Percentiles rank a stretch among this genome's conserved stretches.
These are phyloP conservation scores for Torulaspora gathmanii DNA, from an alignment of 805 yeast genomes.

Conservation along the genomic window DNA sequence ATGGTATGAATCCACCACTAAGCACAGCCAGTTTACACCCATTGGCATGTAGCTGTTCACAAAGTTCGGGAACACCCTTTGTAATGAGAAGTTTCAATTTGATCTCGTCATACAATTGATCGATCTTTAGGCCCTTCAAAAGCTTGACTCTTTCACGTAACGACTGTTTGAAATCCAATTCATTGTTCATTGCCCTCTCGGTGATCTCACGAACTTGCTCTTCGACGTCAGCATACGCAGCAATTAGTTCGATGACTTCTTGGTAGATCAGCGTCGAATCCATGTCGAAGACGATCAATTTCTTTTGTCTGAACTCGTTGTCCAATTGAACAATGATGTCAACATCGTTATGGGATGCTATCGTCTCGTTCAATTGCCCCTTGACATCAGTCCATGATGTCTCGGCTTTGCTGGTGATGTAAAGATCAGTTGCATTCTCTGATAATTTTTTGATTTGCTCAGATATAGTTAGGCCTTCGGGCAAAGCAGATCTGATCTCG, in stretches of 20 bases:
- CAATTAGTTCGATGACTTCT: conserved; percentile 94
- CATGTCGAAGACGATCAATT: conserved; percentile 89
- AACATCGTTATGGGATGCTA: conserved; percentile 13
- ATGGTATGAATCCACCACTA: conserved; percentile 90
- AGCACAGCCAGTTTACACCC: conserved; percentile 80
- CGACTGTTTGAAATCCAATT: conserved; percentile 83
- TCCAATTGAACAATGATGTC: conserved; percentile 25
- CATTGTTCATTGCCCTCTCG: conserved; percentile 94
- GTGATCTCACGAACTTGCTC: conserved; percentile 83
- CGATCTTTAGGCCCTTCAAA: conserved; percentile 75
- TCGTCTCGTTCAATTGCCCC: conserved; percentile 1
- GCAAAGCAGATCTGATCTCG: conserved; percentile 2
- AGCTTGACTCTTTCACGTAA: conserved; percentile 67
- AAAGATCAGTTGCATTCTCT: conserved; percentile 19
- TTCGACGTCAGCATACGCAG: conserved; percentile 89
- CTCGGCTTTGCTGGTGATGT: conserved; percentile 1
- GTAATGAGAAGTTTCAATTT: conserved; percentile 67
- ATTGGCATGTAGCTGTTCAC: conserved; percentile 51
- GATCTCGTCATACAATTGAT: conserved; percentile 71
- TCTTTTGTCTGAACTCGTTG: conserved; percentile 30
- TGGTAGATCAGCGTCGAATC: conserved; percentile 94
- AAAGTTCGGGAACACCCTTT: conserved; percentile 77
- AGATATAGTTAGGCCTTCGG: conserved; percentile 4
- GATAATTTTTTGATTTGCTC: conserved; percentile 11
- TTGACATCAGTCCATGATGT: conserved; percentile 6